These are phyloP conservation scores for Herpomyces periplanetae DNA, from an alignment of 2,329 filamentous ascomycete genomes.

Conservation along the genomic window DNA sequence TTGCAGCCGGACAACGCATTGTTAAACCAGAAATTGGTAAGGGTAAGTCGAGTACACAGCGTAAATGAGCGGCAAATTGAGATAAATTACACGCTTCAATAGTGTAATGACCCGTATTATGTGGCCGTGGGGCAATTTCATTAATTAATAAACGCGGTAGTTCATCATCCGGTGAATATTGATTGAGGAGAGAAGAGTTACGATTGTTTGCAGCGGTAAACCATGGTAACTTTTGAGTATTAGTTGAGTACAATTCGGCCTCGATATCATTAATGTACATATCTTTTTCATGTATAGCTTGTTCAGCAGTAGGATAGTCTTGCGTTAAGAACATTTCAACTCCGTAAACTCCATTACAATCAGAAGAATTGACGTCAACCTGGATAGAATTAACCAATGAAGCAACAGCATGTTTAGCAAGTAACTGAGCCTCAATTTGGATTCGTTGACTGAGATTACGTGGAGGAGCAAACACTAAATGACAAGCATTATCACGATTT, in stretches of 20 bases:
- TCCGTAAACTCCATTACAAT: constrained; percentile 69
- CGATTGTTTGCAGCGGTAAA: too few species aligned
- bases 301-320: too few species aligned
- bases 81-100: constrained; percentile 68
- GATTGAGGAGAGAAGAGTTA: constrained; percentile 5
- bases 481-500: constrained; percentile 81
- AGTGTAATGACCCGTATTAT: constrained; percentile 81
- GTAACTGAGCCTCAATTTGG: constrained; percentile 23
- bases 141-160: constrained; percentile 36
- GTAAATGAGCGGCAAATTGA: constrained; percentile 65
- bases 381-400: too few species aligned
- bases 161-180: constrained; percentile 6
- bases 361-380: too few species aligned
- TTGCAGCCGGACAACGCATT: constrained; percentile 13
- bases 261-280: too few species aligned
- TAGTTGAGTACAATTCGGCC: too few species aligned
- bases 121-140: constrained; percentile 42
- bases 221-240: too few species aligned
- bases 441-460: constrained; percentile 21
- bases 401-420: constrained; percentile 38
- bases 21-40: constrained; percentile 15
- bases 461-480: constrained; percentile 54
- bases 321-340: constrained; percentile 73
- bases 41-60: constrained; percentile 35
- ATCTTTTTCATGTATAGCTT: too few species aligned